Evolutionary conservation across 768 basidiomycete genomes (phyloP).

Genomic region (Leccinum subtestaceum): DNA sequence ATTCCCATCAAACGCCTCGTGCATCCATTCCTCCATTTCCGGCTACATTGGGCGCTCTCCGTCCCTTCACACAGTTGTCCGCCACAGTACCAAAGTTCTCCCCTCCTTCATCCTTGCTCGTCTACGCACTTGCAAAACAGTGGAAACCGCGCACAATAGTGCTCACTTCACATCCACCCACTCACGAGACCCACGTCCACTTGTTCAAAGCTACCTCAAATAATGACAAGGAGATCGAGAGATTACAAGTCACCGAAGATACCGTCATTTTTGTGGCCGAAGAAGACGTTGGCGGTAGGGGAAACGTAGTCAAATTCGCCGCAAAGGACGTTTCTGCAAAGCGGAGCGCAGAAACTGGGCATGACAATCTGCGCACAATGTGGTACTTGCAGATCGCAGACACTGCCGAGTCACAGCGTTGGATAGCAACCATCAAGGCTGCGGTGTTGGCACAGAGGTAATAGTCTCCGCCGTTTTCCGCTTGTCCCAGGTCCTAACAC

Average conservation of each 20-base stretch:
- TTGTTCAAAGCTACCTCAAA: conserved; percentile 61
- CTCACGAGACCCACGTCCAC: conserved; percentile 56
- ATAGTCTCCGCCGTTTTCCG: background rate
- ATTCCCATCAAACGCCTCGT: conserved; percentile 15
- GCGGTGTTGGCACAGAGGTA: conserved; percentile 72
- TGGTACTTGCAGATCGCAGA: conserved; percentile 72
- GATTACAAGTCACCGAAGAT: conserved; percentile 73
- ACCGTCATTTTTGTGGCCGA: conserved; percentile 76
- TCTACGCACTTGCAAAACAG: conserved; percentile 68
- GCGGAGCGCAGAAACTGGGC: conserved; percentile 20
- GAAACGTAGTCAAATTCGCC: conserved; percentile 63
- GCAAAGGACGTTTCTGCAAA: conserved; percentile 56
- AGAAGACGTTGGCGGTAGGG: conserved; percentile 42
- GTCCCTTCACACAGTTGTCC: conserved; percentile 50
- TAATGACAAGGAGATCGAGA: conserved; percentile 69
- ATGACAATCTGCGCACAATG: conserved; percentile 13
- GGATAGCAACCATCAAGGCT: conserved; percentile 74
- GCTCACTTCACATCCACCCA: conserved; percentile 43
- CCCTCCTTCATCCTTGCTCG: conserved; percentile 63
- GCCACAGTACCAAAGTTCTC: conserved; percentile 66
- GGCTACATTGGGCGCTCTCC: conserved; percentile 49
- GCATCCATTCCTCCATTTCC: conserved; percentile 55
- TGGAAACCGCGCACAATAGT: conserved; percentile 69
- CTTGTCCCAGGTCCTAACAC: conserved; percentile 1
- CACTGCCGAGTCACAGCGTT: conserved; percentile 60